Conservation (phyloP, 495 filamentous ascomycete genomes). For the Xylaria sp. region DNA sequence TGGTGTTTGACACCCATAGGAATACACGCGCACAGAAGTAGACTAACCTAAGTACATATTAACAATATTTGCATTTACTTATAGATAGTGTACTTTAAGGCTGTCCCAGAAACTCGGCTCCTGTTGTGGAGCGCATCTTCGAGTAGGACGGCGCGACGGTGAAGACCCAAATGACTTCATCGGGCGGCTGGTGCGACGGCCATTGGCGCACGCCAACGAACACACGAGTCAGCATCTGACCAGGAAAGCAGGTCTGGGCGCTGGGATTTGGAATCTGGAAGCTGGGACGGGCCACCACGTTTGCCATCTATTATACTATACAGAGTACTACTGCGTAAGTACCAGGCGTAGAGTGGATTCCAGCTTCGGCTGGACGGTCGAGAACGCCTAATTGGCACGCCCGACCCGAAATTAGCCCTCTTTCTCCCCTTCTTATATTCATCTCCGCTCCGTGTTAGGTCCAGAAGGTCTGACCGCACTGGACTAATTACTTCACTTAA, state of each 20-base stretch:
- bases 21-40: slow-evolving; percentile 2
- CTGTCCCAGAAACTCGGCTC: slow-evolving; percentile 19
- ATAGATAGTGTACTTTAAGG: too few species aligned
- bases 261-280: not conserved
- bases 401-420: slow-evolving; percentile 22
- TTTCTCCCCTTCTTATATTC: not conserved
- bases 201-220: not conserved
- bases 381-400: slow-evolving; percentile 1
- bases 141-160: not conserved
- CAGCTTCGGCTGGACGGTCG: not conserved
- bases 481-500: too few species aligned
- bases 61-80: too few species aligned
- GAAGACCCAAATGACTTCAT: not conserved
- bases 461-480: not conserved
- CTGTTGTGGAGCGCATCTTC: slow-evolving; percentile 20
- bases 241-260: not conserved
- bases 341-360: not conserved
- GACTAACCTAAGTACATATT: too few species aligned
- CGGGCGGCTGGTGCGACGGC: not conserved
- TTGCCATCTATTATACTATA: too few species aligned
- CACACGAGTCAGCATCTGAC: not conserved
- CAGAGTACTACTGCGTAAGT: too few species aligned
- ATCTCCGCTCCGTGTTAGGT: not conserved
- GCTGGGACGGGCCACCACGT: not conserved
- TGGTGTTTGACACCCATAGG: not conserved